Evolutionary conservation across 73 alveolate genomes (phyloP).

Genomic region (Paramecium sonneborni): DNA sequence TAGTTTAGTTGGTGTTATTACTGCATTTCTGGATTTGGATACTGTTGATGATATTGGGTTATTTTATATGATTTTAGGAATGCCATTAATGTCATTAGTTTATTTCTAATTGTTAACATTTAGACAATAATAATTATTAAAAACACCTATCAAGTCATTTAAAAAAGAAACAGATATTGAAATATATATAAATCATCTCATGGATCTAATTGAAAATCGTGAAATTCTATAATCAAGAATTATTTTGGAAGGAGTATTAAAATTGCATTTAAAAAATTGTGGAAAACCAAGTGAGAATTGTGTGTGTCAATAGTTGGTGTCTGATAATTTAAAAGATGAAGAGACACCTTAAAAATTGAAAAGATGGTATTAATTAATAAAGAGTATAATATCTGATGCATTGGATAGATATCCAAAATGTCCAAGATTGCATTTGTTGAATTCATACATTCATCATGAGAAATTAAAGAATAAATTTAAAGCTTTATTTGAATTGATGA

Average conservation of each 20-base stretch:
- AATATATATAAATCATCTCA: conserved; percentile 34
- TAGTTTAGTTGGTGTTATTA: conserved; percentile 57
- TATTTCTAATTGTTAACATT: conserved; percentile 22
- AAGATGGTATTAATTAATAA: conserved; percentile 59
- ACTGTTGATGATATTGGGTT: conserved; percentile 43
- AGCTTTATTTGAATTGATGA: conserved; percentile 68
- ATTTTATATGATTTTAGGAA: conserved; percentile 60
- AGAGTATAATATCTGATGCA: conserved; percentile 53
- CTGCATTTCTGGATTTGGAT: conserved; percentile 57
- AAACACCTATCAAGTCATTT: conserved; percentile 35
- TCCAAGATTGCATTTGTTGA: conserved; percentile 60
- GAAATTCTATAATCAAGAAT: conserved; percentile 52
- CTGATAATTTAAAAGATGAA: conserved; percentile 55
- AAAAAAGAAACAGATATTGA: conserved; percentile 66
- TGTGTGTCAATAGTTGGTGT: conserved; percentile 6
- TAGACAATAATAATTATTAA: conserved; percentile 33
- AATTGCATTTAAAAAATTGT: conserved; percentile 62
- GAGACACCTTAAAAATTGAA: conserved; percentile 57
- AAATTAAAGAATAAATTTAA: conserved; percentile 64
- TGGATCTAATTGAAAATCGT: conserved; percentile 64
- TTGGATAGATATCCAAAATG: conserved; percentile 58
- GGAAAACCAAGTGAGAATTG: conserved; percentile 46
- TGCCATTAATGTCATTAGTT: conserved; percentile 51
- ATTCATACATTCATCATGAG: conserved; percentile 60
- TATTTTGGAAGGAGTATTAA: conserved; percentile 59